Conservation (phyloP, 1,284 basidiomycete genomes). For the Mycena sp. region DNA sequence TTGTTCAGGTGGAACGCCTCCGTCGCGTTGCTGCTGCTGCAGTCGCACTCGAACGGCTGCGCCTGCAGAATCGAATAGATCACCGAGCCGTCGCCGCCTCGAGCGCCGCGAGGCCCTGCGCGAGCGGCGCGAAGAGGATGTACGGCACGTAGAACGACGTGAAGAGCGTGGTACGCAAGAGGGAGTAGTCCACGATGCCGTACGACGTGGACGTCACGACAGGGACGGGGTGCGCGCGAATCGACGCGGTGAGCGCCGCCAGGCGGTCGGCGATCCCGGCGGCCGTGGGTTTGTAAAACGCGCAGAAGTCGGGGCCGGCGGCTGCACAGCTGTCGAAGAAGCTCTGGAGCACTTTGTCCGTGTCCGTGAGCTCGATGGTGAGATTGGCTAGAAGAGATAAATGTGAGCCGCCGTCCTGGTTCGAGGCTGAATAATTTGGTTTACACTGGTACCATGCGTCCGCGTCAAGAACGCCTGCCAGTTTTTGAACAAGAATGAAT, state of each 20-base stretch:
- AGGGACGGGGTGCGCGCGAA: constrained; percentile 19
- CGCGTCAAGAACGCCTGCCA: constrained; percentile 19
- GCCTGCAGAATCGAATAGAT: constrained; percentile 26
- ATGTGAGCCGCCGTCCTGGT: neutral
- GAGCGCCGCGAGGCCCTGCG: constrained; percentile 36
- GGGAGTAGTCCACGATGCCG: constrained; percentile 32
- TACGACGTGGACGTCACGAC: constrained; percentile 17
- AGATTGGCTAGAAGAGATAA: constrained; percentile 11
- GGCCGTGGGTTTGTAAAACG: constrained; percentile 18
- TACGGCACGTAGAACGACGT: constrained; percentile 34
- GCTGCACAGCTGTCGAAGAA: constrained; percentile 23
- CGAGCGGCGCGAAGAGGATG: constrained; percentile 29
- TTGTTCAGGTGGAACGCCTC: constrained; percentile 14
- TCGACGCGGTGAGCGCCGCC: constrained; percentile 6
- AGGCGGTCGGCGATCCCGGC: constrained; percentile 10
- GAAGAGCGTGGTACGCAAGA: constrained; percentile 33
- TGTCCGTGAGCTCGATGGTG: constrained; percentile 17
- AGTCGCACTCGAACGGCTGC: constrained; percentile 30
- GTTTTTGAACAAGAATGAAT: neutral
- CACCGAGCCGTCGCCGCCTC: constrained; percentile 34
- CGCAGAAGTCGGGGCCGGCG: constrained; percentile 20
- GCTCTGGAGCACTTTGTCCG: constrained; percentile 19
- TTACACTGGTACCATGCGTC: constrained; percentile 20
- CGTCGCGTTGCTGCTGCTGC: neutral
- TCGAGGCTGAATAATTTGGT: neutral